A percentile compares a stretch with the other conserved stretches of the same genome.
These are phyloP conservation scores for Microdochium paspali DNA, from an alignment of 2,329 filamentous ascomycete species.

Conservation along the genomic window DNA sequence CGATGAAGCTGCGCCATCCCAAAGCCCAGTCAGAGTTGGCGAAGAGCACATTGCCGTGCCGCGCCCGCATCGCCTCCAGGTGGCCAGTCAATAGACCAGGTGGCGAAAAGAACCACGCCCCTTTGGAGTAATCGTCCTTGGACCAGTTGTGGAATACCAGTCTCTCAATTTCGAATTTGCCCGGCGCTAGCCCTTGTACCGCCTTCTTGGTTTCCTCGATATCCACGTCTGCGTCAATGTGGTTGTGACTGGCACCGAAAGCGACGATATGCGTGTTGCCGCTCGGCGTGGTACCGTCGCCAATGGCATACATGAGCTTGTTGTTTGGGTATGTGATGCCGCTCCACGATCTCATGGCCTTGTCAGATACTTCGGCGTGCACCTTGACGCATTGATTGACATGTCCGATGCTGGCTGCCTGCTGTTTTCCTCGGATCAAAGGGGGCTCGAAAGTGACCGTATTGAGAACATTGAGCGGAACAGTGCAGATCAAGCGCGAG, in stretches of 20 bases:
- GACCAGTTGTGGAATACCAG: constrained; percentile 38
- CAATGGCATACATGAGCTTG: constrained; percentile 22
- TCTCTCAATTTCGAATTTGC: not conserved
- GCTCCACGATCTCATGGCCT: constrained; percentile 23
- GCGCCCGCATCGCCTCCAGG: constrained; percentile 26
- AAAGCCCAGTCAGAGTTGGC: constrained; percentile 37
- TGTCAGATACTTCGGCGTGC: constrained; percentile 23
- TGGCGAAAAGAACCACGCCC: constrained; percentile 29
- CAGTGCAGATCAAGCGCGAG: constrained; percentile 18
- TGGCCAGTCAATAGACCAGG: constrained; percentile 26
- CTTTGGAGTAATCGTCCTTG: constrained; percentile 34
- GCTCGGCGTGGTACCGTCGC: constrained; percentile 21
- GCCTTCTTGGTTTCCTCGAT: not conserved
- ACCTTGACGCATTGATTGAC: constrained; percentile 26
- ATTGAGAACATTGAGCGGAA: constrained; percentile 24
- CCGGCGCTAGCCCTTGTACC: not conserved
- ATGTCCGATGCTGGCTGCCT: constrained; percentile 18
- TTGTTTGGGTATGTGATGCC: constrained; percentile 25
- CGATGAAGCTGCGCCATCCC: constrained; percentile 39
- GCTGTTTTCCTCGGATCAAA: constrained; percentile 12
- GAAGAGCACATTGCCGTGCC: constrained; percentile 34
- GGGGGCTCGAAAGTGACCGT: constrained; percentile 21
- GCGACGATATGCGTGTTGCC: constrained; percentile 25
- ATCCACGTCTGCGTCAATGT: constrained; percentile 1
- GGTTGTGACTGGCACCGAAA: constrained; percentile 1